These are phyloP conservation scores for Aureobasidium sp. DNA, from an alignment of 2,329 filamentous ascomycete species.

Conservation along the genomic window DNA sequence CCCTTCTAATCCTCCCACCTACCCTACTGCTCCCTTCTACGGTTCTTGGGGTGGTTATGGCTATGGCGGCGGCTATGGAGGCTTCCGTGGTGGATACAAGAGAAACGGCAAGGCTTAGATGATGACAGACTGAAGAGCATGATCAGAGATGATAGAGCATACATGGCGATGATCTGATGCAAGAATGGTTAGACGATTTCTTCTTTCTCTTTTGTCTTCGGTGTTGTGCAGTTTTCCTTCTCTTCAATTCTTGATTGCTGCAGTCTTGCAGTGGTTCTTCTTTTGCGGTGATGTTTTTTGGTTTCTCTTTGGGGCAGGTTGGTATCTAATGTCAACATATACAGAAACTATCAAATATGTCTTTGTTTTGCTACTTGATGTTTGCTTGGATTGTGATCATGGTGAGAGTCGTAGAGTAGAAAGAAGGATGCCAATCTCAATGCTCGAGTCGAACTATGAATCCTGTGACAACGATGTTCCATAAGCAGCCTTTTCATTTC, in stretches of 20 bases:
- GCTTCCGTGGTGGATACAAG: conserved; percentile 1
- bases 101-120: neutral
- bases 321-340: neutral
- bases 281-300: neutral
- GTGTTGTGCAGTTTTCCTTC: neutral
- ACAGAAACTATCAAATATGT: neutral
- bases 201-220: neutral
- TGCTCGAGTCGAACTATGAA: neutral
- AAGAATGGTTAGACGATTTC: neutral
- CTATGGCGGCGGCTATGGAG: conserved; percentile 3
- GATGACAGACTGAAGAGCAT: neutral
- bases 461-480: too few relatives aligned
- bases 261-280: neutral
- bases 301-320: neutral
- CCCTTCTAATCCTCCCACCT: neutral
- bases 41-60: neutral
- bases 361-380: neutral
- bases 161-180: neutral
- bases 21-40: neutral
- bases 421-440: neutral
- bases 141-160: neutral
- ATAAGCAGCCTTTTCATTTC: conserved; percentile 6
- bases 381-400: neutral
- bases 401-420: neutral
- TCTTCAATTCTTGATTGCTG: neutral